phyloP scores from a whole-genome alignment of 345 rosid genomes.

The Rhodamnia rubescens region DNA sequence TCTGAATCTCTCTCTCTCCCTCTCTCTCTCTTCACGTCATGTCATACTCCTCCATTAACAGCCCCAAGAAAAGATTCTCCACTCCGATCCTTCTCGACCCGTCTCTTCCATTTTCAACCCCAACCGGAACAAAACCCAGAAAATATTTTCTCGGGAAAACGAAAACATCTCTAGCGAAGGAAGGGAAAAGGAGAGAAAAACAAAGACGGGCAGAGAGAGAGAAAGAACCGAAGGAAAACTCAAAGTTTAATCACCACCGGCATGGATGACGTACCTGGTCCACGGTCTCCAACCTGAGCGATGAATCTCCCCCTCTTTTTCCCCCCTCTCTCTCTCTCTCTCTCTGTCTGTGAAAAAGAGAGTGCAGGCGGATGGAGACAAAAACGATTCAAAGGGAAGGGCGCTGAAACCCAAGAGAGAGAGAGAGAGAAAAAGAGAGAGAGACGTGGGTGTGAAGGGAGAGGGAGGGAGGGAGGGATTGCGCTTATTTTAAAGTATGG shows the following conservation, averaged over 20 bases:
- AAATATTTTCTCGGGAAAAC: neutral
- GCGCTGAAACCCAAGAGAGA: neutral
- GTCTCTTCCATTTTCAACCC: neutral
- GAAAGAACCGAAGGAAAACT: neutral
- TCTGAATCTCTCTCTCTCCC: neutral
- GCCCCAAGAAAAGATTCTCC: neutral
- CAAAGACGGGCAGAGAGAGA: neutral
- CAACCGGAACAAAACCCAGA: neutral
- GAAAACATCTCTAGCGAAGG: neutral
- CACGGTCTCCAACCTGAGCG: slow-evolving; percentile 1
- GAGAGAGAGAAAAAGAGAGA: neutral
- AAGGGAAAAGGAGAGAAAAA: neutral
- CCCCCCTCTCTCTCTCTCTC: neutral
- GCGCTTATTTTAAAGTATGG: neutral
- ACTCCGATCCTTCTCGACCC: neutral
- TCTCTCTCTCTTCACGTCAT: neutral
- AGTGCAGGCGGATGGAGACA: neutral
- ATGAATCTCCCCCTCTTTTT: neutral
- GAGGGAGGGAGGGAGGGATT: no score
- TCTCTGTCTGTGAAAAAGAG: neutral
- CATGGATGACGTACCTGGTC: neutral
- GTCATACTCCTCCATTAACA: neutral
- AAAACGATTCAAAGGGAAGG: neutral
- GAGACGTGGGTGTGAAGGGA: neutral
- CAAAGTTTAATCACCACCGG: neutral